phyloP scores from a whole-genome alignment of 352 stramenopile species.

The Pythium dissimile region DNA sequence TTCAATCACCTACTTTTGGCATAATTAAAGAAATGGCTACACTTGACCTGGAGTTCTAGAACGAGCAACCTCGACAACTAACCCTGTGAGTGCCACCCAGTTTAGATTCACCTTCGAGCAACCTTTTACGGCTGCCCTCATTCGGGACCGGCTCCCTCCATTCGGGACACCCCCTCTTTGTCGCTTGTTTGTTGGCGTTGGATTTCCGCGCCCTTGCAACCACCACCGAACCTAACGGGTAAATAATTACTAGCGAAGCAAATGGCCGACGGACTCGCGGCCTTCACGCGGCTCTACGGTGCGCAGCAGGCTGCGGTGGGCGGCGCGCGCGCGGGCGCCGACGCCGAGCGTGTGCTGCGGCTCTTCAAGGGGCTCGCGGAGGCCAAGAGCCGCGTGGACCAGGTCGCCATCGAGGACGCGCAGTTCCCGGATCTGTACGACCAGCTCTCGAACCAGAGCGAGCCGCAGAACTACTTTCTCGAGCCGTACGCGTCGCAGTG shows the following conservation, averaged over 20 bases:
- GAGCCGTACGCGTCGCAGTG: conserved; percentile 82
- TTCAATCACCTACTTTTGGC: no score
- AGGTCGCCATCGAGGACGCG: conserved; percentile 63
- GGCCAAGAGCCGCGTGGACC: conserved; percentile 73
- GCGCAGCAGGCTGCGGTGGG: conserved; percentile 15
- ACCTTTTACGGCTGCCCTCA: background rate
- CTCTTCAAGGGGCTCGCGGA: conserved; percentile 66
- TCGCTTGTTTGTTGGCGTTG: background rate
- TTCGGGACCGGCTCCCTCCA: conserved; percentile 13
- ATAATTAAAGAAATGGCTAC: no score
- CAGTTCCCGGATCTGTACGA: conserved; percentile 78
- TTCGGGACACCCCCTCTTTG: conserved; percentile 17
- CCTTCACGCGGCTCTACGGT: conserved; percentile 16
- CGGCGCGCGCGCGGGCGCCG: conserved; percentile 25
- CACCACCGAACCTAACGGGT: background rate
- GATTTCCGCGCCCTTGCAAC: background rate
- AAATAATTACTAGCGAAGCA: background rate
- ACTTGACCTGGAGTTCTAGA: no score
- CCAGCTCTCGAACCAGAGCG: conserved; percentile 72
- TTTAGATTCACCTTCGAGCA: conserved; percentile 10
- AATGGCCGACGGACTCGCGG: conserved; percentile 20
- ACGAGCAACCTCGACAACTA: no score
- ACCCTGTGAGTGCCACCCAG: background rate
- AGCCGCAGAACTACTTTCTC: conserved; percentile 89
- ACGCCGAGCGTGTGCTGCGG: conserved; percentile 32